A percentile compares a stretch with the other conserved stretches of the same genome.
Evolutionary conservation across 2,329 filamentous ascomycete species (phyloP).

Genomic region (Aurifilum marmelostoma): DNA sequence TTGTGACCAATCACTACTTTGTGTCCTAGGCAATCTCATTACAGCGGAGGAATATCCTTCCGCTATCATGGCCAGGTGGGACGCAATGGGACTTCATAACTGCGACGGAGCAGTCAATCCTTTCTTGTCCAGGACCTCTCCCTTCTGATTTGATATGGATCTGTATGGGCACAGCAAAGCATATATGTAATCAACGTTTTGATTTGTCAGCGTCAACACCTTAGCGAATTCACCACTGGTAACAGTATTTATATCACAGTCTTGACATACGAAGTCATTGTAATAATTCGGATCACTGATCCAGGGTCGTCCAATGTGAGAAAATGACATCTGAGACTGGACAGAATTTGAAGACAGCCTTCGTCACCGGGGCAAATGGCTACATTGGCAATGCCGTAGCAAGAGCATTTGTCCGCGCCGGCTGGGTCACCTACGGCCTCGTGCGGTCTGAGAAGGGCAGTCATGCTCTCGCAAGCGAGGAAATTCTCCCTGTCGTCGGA

Average conservation of each 20-base stretch:
- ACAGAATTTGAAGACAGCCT: conserved; percentile 37
- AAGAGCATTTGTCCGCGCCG: conserved; percentile 49
- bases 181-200: not conserved
- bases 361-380: conserved; percentile 53
- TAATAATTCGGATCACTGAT: too few relatives aligned
- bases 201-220: conserved; percentile 6
- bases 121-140: not conserved
- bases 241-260: not conserved
- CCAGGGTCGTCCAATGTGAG: too few relatives aligned
- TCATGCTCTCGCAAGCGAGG: conserved; percentile 37
- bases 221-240: not conserved
- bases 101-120: not conserved
- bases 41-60: not conserved
- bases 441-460: conserved; percentile 41
- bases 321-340: not conserved
- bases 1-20: not conserved
- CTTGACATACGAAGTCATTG: not conserved
- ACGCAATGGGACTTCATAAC: not conserved
- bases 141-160: not conserved
- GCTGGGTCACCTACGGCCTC: conserved; percentile 50
- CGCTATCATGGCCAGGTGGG: too few relatives aligned
- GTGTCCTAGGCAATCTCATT: not conserved
- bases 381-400: conserved; percentile 52
- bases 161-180: not conserved
- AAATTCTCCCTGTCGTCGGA: conserved; percentile 47